phyloP scores from a whole-genome alignment of 345 rosid species.

The Eucalyptus guilfoylei region DNA sequence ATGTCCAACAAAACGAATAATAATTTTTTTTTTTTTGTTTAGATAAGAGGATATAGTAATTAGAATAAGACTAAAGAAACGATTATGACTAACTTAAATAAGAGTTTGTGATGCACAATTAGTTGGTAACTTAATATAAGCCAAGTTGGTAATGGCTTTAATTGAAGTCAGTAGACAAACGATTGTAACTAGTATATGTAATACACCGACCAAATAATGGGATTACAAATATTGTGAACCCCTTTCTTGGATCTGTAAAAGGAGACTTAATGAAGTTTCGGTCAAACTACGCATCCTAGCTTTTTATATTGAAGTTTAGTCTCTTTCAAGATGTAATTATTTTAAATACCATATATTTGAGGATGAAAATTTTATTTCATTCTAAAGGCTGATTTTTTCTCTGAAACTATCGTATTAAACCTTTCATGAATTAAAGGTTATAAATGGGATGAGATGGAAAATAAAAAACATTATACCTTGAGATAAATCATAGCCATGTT shows the following conservation, averaged over 20 bases:
- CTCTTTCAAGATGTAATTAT: neutral
- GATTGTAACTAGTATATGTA: neutral
- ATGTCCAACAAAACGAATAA: neutral
- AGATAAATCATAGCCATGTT: conserved; percentile 1
- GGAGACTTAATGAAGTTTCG: neutral
- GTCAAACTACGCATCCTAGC: neutral
- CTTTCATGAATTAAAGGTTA: neutral
- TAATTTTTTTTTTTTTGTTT: fast-evolving
- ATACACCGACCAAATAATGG: neutral
- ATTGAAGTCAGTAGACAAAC: neutral
- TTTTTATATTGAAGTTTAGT: neutral
- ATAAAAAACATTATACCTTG: neutral
- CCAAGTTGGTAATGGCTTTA: neutral
- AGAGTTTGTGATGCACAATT: neutral
- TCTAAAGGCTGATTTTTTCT: neutral
- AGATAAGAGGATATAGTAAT: neutral
- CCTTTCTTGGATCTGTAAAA: neutral
- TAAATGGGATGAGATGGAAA: neutral
- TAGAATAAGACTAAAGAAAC: neutral
- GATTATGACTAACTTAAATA: neutral
- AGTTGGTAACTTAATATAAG: neutral
- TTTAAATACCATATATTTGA: neutral
- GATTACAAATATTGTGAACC: neutral
- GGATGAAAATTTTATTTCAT: neutral
- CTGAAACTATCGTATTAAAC: neutral